Evolutionary conservation across 176 grass and related monocot genomes (phyloP).

Genomic region (Melocanna baccifera): DNA sequence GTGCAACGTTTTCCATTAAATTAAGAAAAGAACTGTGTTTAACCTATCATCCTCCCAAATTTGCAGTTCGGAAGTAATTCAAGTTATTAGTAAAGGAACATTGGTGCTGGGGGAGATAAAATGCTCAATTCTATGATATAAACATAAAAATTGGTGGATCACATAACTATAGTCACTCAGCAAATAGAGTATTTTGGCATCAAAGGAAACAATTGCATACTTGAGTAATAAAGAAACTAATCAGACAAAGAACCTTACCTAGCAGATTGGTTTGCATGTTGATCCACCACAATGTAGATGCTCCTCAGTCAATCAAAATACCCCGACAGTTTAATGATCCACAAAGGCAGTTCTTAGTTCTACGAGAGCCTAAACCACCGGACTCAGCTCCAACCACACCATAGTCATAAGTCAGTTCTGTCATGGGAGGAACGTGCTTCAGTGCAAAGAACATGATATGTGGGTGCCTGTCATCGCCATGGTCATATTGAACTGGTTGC

Average conservation of each 20-base stretch:
- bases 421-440: constrained; percentile 78
- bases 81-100: background rate
- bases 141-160: background rate
- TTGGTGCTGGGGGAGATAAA: background rate
- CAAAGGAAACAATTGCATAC: background rate
- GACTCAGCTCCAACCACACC: constrained; percentile 38
- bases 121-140: background rate
- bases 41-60: background rate
- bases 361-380: constrained; percentile 22
- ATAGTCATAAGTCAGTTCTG: constrained; percentile 76
- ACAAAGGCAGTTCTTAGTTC: constrained; percentile 62
- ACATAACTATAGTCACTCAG: background rate
- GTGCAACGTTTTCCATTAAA: constrained; percentile 6
- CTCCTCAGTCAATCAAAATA: constrained; percentile 41
- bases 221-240: constrained; percentile 15
- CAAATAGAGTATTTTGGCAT: background rate
- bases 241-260: constrained; percentile 24
- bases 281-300: constrained; percentile 32
- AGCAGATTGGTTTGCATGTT: constrained; percentile 8
- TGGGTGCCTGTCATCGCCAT: constrained; percentile 55
- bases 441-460: constrained; percentile 79
- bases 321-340: constrained; percentile 48
- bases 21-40: background rate
- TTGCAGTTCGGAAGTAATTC: background rate
- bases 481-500: constrained; percentile 62